phyloP scores from a whole-genome alignment of 331 rosid species.

The Spiraea crenata region DNA sequence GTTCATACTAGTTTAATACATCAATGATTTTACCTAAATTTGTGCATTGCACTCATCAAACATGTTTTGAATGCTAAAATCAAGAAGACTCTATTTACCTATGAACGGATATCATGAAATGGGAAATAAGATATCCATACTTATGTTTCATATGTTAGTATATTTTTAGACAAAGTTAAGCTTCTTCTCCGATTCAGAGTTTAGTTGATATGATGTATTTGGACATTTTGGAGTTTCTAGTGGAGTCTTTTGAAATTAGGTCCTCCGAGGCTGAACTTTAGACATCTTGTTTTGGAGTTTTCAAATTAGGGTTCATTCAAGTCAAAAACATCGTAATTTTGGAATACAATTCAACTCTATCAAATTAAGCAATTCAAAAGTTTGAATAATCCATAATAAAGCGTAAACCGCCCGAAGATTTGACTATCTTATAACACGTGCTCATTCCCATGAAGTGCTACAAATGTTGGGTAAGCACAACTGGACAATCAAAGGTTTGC shows the following conservation, averaged over 20 bases:
- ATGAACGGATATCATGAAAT: neutral
- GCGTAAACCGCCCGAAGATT: neutral
- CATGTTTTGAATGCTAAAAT: neutral
- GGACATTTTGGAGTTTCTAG: too few species aligned
- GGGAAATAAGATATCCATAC: neutral
- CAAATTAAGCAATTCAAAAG: neutral
- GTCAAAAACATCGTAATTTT: too few species aligned
- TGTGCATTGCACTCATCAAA: neutral
- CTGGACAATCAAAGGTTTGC: neutral
- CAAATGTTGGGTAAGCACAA: conserved; percentile 11
- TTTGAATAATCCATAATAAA: neutral
- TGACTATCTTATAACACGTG: conserved; percentile 8
- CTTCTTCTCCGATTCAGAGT: too few species aligned
- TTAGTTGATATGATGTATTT: too few species aligned
- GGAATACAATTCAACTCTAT: neutral
- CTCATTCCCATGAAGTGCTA: conserved; percentile 7
- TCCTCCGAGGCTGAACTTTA: too few species aligned
- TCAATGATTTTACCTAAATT: neutral
- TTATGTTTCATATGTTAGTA: neutral
- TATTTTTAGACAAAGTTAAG: too few species aligned
- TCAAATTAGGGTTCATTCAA: too few species aligned
- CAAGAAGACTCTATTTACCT: neutral
- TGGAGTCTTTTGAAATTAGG: too few species aligned
- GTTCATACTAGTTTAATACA: neutral
- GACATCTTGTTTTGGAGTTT: too few species aligned